These are phyloP conservation scores for Fusarium sp. DNA, from an alignment of 2,329 filamentous ascomycete genomes.

Conservation along the genomic window DNA sequence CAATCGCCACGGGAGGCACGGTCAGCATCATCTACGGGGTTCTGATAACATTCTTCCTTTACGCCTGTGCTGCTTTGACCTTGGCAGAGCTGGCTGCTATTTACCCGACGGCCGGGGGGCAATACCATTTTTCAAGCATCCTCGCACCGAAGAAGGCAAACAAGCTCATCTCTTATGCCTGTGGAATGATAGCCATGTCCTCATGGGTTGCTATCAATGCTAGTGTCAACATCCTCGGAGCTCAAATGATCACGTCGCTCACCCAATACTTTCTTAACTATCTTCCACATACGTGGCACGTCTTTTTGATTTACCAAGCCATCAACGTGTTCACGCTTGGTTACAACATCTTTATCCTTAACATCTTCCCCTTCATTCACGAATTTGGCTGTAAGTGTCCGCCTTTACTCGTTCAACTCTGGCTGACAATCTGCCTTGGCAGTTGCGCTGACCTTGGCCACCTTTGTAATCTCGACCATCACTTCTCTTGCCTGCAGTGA, in stretches of 20 bases:
- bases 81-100: constrained; percentile 52
- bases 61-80: constrained; percentile 40
- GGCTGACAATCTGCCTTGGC: not conserved
- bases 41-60: constrained; percentile 13
- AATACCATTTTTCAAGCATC: constrained; percentile 40
- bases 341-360: constrained; percentile 25
- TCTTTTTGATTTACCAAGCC: constrained; percentile 20
- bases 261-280: constrained; percentile 14
- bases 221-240: not conserved
- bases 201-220: not conserved
- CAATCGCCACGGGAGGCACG: constrained; percentile 24
- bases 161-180: not conserved
- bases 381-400: constrained; percentile 19
- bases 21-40: constrained; percentile 44
- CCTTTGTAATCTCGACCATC: constrained; percentile 19
- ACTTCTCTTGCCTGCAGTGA: constrained; percentile 17
- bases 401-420: not conserved
- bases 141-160: not conserved
- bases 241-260: constrained; percentile 15
- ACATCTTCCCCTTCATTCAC: constrained; percentile 21
- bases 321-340: constrained; percentile 12
- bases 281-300: constrained; percentile 9
- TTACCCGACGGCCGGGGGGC: constrained; percentile 53
- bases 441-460: constrained; percentile 21
- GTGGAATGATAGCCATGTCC: not conserved